Evolutionary conservation across 768 basidiomycete genomes (phyloP).

Genomic region (Vararia minispora): DNA sequence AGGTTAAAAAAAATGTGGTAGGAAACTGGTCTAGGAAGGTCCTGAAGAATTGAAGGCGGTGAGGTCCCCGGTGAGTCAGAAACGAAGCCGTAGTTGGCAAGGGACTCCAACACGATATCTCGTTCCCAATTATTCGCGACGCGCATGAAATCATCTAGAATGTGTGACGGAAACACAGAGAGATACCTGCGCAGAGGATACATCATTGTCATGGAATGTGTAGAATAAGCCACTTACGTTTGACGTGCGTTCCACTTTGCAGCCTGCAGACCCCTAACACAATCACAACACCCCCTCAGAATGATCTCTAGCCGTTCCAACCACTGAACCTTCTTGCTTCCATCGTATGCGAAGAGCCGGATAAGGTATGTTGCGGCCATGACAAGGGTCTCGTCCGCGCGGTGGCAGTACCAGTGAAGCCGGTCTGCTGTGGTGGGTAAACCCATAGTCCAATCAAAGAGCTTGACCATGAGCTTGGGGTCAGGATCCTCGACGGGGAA

Average conservation of each 20-base stretch:
- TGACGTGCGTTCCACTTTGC: constrained; percentile 52
- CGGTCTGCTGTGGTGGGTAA: constrained; percentile 6
- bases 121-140: constrained; percentile 62
- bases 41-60: background rate
- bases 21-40: constrained; percentile 33
- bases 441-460: too few relatives aligned
- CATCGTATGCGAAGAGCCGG: constrained; percentile 70
- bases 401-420: constrained; percentile 76
- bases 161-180: constrained; percentile 43
- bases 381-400: constrained; percentile 40
- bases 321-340: constrained; percentile 51
- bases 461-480: too few relatives aligned
- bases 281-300: constrained; percentile 53
- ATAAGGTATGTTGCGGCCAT: constrained; percentile 75
- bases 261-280: constrained; percentile 54
- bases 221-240: constrained; percentile 46
- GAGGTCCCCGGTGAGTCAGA: constrained; percentile 3
- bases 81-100: constrained; percentile 25
- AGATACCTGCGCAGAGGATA: constrained; percentile 48
- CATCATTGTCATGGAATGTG: constrained; percentile 4
- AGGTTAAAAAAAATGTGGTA: constrained; percentile 57
- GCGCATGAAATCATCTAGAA: constrained; percentile 46
- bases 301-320: constrained; percentile 42
- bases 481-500: too few relatives aligned
- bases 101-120: constrained; percentile 34